These are phyloP conservation scores for Tricharina praecox DNA, from an alignment of 495 filamentous ascomycete species.

Conservation along the genomic window DNA sequence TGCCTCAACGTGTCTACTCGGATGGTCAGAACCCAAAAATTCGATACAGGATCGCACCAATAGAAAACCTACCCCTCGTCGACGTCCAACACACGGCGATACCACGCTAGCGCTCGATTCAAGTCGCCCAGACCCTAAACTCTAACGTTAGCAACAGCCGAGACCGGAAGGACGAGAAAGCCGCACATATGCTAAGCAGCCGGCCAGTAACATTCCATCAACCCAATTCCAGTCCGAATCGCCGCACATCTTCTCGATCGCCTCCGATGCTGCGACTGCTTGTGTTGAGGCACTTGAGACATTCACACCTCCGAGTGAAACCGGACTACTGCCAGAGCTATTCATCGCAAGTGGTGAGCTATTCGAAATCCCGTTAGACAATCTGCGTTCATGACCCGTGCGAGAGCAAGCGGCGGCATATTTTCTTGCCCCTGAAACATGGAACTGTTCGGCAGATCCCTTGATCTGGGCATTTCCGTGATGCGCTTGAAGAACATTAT, in stretches of 20 bases:
- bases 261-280: slow-evolving; percentile 59
- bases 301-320: too few relatives aligned
- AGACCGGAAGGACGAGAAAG: background rate
- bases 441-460: background rate
- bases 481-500: slow-evolving; percentile 5
- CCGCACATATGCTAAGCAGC: slow-evolving; percentile 71
- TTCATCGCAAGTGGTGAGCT: background rate
- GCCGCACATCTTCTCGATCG: slow-evolving; percentile 63
- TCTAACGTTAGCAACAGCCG: background rate
- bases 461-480: background rate
- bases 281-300: background rate
- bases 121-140: slow-evolving; percentile 54
- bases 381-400: background rate
- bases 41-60: background rate
- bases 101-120: slow-evolving; percentile 74
- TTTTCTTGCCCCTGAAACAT: background rate
- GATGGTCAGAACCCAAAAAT: slow-evolving; percentile 22
- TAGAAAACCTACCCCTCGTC: slow-evolving; percentile 50
- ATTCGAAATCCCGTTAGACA: slow-evolving; percentile 1
- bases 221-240: slow-evolving; percentile 88
- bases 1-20: slow-evolving; percentile 70
- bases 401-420: background rate
- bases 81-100: slow-evolving; percentile 62
- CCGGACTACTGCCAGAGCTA: too few relatives aligned
- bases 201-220: slow-evolving; percentile 84